Base-by-base conservation (phyloP, 768 basidiomycete species). In the Tricholoma sp. region DNA sequence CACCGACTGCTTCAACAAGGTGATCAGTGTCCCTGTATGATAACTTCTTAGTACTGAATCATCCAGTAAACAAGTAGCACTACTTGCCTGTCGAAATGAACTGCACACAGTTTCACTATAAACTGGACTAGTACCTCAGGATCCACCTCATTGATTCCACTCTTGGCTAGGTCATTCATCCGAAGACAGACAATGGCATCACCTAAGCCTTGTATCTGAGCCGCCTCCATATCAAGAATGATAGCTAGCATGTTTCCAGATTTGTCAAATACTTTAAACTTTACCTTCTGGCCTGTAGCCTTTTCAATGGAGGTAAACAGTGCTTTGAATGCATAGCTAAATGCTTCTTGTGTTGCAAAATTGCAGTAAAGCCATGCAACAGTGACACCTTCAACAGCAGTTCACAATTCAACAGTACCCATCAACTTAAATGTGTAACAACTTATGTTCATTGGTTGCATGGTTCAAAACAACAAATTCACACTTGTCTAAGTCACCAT, bases 401-500 rank as follows among this genome's bases (percentile, higher is more conserved):
- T n/a, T n/a, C n/a, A n/a, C n/a, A n/a, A n/a, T n/a, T n/a, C n/a
- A n/a, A n/a, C n/a, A n/a, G n/a, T n/a, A n/a, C n/a, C n/a, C n/a
- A n/a, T n/a, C n/a, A n/a, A n/a, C n/a, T n/a, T n/a, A n/a, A n/a
- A n/a, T n/a, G n/a, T n/a, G n/a, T n/a, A n/a, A n/a, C 16, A 43
- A 52, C 60, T n/a, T 56, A 64, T 59, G 57, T 19, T n/a, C 21
- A 10, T 63, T 52, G 41, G 53, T 46, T 9, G 59, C 59, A 24
- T 55, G 8, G n/a, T n/a, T n/a, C 49, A 56, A 55, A 5, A 52
- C 52, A 2, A 54, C 64, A 8, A 66, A 62, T 46, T 67, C 63
- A 61, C 64, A 67, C 50, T 69, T 63, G 47, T 69, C 60, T 39
- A 64, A 43, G 0, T 59, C 55, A 5, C 66, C 67, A 7, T 55